Percentiles rank a stretch among this genome's conserved stretches.
Conservation (phyloP, 768 basidiomycete species). For the Leucosporidium scottii region DNA sequence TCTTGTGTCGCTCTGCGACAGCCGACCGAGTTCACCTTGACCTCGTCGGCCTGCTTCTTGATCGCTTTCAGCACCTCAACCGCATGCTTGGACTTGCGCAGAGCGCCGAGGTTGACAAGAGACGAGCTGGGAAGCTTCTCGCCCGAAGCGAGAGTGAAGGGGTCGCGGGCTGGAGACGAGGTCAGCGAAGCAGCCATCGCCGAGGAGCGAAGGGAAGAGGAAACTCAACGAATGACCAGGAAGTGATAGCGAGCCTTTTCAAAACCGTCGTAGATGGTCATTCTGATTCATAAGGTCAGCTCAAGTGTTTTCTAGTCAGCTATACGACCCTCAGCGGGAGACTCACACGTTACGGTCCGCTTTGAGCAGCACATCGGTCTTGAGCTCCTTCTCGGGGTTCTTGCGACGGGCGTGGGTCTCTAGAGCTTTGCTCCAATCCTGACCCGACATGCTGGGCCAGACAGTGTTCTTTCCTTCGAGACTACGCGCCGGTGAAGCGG, state of each 20-base stretch:
- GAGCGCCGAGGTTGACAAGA: conserved; percentile 35
- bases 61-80: conserved; percentile 36
- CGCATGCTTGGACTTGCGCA: conserved; percentile 19
- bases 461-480: not conserved
- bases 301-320: too few relatives aligned
- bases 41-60: conserved; percentile 37
- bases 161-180: conserved; percentile 21
- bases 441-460: not conserved
- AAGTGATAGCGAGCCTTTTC: conserved; percentile 43
- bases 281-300: not conserved
- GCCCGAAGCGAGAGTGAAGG: conserved; percentile 19
- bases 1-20: too few relatives aligned
- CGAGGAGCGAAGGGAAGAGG: conserved; percentile 30
- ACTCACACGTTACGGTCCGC: conserved; percentile 10
- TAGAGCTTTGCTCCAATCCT: conserved; percentile 14
- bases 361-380: conserved; percentile 1
- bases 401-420: conserved; percentile 15
- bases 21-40: conserved; percentile 21
- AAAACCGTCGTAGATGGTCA: conserved; percentile 27
- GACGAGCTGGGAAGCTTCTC: conserved; percentile 21
- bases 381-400: conserved; percentile 12
- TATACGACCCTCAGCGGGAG: too few relatives aligned
- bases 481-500: not conserved
- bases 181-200: not conserved
- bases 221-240: conserved; percentile 40